A percentile compares a stretch with the other conserved stretches of the same genome.
Conservation (phyloP, 352 stramenopile species). For the Pythium graminicola region DNA sequence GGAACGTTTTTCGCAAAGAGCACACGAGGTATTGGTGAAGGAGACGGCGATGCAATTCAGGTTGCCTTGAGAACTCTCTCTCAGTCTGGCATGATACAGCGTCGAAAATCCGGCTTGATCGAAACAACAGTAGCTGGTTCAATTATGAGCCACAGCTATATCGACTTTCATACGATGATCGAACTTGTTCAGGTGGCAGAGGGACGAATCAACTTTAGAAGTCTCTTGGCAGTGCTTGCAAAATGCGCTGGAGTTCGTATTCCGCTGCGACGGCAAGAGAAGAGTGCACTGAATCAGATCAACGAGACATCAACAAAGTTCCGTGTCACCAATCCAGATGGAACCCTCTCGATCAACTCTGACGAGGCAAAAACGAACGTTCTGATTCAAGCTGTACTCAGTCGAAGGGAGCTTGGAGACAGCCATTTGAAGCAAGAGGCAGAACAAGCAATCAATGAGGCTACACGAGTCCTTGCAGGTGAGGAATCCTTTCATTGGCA, state of each 20-base stretch:
- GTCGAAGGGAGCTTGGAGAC: constrained; percentile 4
- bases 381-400: constrained; percentile 33
- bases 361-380: constrained; percentile 31
- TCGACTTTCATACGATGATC: constrained; percentile 59
- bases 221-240: constrained; percentile 24
- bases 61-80: constrained; percentile 17
- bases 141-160: constrained; percentile 66
- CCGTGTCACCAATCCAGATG: constrained; percentile 13
- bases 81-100: constrained; percentile 24
- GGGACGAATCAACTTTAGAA: constrained; percentile 2
- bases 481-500: neutral
- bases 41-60: neutral
- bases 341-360: constrained; percentile 1
- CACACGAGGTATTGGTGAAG: neutral
- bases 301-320: constrained; percentile 19
- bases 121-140: constrained; percentile 26
- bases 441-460: constrained; percentile 10
- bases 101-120: constrained; percentile 10
- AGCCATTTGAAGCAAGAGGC: constrained; percentile 21
- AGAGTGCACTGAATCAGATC: constrained; percentile 24
- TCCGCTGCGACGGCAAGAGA: constrained; percentile 29
- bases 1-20: constrained; percentile 6
- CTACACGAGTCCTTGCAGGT: constrained; percentile 29
- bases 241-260: constrained; percentile 24
- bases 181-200: constrained; percentile 27